phyloP scores from a whole-genome alignment of 73 alveolate species.

The Symbiodinium pilosum region DNA sequence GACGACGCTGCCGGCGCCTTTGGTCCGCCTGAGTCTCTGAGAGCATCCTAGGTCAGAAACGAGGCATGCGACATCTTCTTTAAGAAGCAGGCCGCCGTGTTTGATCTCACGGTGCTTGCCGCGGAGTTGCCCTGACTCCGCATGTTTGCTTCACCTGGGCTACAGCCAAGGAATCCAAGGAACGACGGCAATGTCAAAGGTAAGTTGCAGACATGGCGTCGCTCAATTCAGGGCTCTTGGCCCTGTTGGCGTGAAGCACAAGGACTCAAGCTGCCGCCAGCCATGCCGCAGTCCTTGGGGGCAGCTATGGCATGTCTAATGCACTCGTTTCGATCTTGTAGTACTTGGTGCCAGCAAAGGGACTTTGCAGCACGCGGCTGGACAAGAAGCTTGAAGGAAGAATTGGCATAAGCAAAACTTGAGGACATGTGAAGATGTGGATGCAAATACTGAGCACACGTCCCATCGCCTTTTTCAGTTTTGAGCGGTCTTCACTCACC shows the following conservation, averaged over 20 bases:
- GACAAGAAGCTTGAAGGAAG: neutral
- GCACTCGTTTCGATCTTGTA: too few species aligned
- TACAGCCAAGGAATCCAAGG: too few species aligned
- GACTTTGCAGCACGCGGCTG: neutral
- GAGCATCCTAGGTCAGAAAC: neutral
- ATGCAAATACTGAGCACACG: too few species aligned
- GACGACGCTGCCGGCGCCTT: constrained; percentile 23
- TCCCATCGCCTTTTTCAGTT: too few species aligned
- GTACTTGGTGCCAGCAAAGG: neutral
- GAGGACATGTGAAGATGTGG: too few species aligned
- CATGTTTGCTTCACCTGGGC: neutral
- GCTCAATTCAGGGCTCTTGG: too few species aligned
- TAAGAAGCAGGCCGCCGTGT: neutral
- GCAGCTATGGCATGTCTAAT: too few species aligned
- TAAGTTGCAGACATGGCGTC: neutral
- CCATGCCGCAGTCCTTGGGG: neutral
- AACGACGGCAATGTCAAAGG: neutral
- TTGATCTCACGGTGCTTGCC: neutral
- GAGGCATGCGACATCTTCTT: neutral
- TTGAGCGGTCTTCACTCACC: too few species aligned
- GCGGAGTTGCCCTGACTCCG: neutral
- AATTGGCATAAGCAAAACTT: neutral
- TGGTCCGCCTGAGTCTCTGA: neutral
- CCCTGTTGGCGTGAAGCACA: neutral
- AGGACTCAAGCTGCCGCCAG: constrained; percentile 19